Evolutionary conservation across 2,329 filamentous ascomycete genomes (phyloP), one percentile per base, ranked within the genome.

Genomic region (Ceratocystis cacaofunesta): DNA sequence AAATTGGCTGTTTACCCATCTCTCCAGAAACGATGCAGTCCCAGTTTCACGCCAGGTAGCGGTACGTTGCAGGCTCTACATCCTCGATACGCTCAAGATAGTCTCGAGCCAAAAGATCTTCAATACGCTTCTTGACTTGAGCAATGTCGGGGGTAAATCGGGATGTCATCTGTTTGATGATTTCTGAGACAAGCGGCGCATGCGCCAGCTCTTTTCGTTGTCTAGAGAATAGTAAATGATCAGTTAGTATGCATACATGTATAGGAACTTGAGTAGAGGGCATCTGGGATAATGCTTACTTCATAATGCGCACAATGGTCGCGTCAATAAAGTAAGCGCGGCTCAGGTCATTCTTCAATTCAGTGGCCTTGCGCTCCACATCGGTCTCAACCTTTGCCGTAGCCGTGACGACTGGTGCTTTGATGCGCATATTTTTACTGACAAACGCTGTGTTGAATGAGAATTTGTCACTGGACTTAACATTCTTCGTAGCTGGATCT

Each of bases 341-440:
- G 25, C 83, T 85, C 72, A 89, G 85, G 70, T 89, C 83, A 69
- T 88, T 90, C 78, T 87, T 88, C 70, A 86, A 82, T 73, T 91
- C 86, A 0, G 89, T 92, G 63, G 84, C 83, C 74, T 84, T 85
- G 61, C 85, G 78, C 74, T 88, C 85, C 2, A 82, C 78, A 69
- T 83, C 78, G 63, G 84, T 90, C 75, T 97, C 92, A 0, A 95
- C 88, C 75, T 90, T 94, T 73, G 90, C 95, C 19, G 86, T 83
- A 0, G 85, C 84, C 62, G 84, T 88, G 70, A 96, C 88, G 4
- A 94, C 87, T 25, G 90, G 90, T 22, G 94, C 89, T 74, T 95
- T 95, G 76, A 96, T 90, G 74, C 89, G 90, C 71, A 94, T 82
- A 62, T 88, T 85, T 72, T 90, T 91, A 76, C 89, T 92, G 61